Evolutionary conservation across 75 land plant species (phyloP).

Genomic region (Cupressus sempervirens): DNA sequence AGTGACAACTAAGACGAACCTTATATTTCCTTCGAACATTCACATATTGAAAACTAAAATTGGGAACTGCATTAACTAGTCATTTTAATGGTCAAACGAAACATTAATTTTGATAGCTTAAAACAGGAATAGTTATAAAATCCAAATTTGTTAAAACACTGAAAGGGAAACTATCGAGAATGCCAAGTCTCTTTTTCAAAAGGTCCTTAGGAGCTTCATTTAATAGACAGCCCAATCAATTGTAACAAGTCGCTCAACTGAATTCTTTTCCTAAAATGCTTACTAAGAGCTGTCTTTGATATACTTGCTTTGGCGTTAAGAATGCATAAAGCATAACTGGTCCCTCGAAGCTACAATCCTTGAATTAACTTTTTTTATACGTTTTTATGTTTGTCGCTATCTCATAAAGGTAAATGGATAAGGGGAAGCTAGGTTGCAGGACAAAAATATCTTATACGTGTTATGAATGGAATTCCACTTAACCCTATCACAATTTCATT

Average conservation of each 20-base stretch:
- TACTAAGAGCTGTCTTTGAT: neutral
- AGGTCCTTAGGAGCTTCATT: neutral
- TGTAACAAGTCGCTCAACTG: neutral
- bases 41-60: neutral
- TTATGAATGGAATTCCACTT: neutral
- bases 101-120: neutral
- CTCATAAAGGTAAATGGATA: neutral
- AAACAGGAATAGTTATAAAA: neutral
- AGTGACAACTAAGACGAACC: neutral
- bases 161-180: neutral
- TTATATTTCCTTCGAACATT: neutral
- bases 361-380: neutral
- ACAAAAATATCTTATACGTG: neutral
- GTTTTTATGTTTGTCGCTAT: no score
- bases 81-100: neutral
- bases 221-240: neutral
- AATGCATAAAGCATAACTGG: neutral
- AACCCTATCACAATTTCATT: neutral
- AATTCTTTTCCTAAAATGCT: neutral
- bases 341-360: neutral
- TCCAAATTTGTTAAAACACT: neutral
- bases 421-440: neutral
- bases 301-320: neutral
- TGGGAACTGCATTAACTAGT: no score
- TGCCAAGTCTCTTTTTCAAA: neutral